Conservation (phyloP, 2,329 filamentous ascomycete genomes). For the Fusarium newnesense region DNA sequence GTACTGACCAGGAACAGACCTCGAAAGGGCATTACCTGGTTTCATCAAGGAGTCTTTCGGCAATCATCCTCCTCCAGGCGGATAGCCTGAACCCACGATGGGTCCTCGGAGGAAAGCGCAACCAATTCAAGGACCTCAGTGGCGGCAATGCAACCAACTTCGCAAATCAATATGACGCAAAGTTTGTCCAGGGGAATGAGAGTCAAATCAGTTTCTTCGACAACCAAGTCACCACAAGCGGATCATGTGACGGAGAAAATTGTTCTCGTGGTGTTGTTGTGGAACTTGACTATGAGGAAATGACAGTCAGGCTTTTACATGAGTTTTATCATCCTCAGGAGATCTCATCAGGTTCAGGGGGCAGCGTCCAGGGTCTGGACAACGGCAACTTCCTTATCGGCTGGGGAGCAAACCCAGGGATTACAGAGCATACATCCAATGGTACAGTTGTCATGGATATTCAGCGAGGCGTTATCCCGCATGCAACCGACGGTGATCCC, state of each 20-base stretch:
- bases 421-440: conserved; percentile 55
- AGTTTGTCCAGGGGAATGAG: conserved; percentile 58
- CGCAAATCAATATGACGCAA: conserved; percentile 60
- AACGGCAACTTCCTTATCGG: conserved; percentile 66
- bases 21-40: conserved; percentile 49
- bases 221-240: conserved; percentile 50
- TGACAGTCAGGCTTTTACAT: conserved; percentile 58
- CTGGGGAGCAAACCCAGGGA: conserved; percentile 64
- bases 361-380: conserved; percentile 62
- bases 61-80: conserved; percentile 45
- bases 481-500: conserved; percentile 41
- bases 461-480: conserved; percentile 54
- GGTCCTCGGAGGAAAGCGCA: conserved; percentile 49
- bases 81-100: conserved; percentile 45
- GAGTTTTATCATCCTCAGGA: conserved; percentile 62
- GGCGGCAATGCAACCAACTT: conserved; percentile 49
- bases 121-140: conserved; percentile 48
- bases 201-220: conserved; percentile 63
- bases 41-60: conserved; percentile 45
- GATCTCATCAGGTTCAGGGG: conserved; percentile 61
- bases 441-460: conserved; percentile 51
- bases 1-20: conserved; percentile 27
- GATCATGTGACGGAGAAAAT: conserved; percentile 17
- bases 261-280: conserved; percentile 46
- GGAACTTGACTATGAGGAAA: conserved; percentile 56